A percentile compares a stretch with the other conserved stretches of the same genome.
Conservation (phyloP, 345 rosid genomes). For the Gossypium ekmanianum region DNA sequence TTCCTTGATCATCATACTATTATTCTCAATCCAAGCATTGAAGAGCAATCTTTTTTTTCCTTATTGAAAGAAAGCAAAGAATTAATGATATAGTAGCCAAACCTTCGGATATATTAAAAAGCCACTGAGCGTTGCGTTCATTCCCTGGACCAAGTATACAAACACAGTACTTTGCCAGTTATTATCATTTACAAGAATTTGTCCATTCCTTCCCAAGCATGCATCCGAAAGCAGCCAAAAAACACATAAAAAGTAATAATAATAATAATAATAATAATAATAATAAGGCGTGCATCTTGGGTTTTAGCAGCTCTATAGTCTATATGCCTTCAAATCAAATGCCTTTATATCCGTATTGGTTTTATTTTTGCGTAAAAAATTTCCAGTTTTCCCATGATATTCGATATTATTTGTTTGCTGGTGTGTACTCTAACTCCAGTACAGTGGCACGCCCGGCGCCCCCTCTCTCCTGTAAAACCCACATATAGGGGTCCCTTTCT, state of each 20-base stretch:
- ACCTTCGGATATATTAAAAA: not conserved
- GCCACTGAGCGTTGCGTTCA: not conserved
- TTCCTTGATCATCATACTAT: no score
- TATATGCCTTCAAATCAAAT: not conserved
- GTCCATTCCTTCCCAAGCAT: slow-evolving; percentile 20
- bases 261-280: not conserved
- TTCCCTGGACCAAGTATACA: slow-evolving; percentile 12
- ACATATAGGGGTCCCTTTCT: slow-evolving; percentile 10
- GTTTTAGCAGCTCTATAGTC: not conserved
- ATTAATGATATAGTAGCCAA: not conserved
- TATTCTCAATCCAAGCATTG: not conserved
- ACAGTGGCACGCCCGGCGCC: not conserved
- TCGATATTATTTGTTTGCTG: not conserved
- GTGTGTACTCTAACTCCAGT: not conserved
- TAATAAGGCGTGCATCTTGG: not conserved
- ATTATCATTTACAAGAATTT: slow-evolving; percentile 20
- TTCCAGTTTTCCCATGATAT: no score
- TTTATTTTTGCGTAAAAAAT: no score
- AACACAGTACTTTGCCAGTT: not conserved
- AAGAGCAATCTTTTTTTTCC: not conserved
- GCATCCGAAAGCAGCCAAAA: not conserved
- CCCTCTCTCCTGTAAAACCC: not conserved
- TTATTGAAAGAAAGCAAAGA: no score
- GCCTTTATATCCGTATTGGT: not conserved
- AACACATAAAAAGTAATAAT: not conserved